Percentiles rank a stretch among this genome's conserved stretches.
Conservation (phyloP, 164 flowering plant species). For the Stephania cephalantha region DNA sequence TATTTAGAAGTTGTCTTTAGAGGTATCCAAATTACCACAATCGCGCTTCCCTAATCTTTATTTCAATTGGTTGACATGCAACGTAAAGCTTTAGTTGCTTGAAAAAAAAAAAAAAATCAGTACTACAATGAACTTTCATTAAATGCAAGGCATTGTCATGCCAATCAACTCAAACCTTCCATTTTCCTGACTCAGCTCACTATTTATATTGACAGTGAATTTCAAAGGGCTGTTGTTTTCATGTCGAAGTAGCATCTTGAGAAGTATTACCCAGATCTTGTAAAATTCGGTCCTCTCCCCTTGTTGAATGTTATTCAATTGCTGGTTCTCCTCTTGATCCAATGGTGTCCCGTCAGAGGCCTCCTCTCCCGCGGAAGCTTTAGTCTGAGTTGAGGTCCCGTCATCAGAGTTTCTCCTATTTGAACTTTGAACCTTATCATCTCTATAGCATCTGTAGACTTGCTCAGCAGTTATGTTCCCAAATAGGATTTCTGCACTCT, state of each 20-base stretch:
- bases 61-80: too few relatives aligned
- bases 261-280: constrained; percentile 54
- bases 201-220: constrained; percentile 41
- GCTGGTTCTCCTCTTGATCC: constrained; percentile 11
- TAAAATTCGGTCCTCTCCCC: constrained; percentile 26
- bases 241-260: constrained; percentile 44
- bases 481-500: constrained; percentile 66
- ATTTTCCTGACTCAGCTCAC: constrained; percentile 32
- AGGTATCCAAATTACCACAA: too few relatives aligned
- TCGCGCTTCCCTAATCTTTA: too few relatives aligned
- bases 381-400: neutral
- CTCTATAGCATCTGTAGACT: constrained; percentile 34
- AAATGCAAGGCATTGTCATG: constrained; percentile 36
- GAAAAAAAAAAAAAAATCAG: too few relatives aligned
- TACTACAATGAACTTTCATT: too few relatives aligned
- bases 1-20: too few relatives aligned
- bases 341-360: constrained; percentile 5
- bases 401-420: constrained; percentile 7
- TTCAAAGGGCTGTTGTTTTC: constrained; percentile 52
- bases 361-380: constrained; percentile 1
- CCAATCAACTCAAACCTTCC: constrained; percentile 62
- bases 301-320: constrained; percentile 5
- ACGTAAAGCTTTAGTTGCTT: too few relatives aligned
- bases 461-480: constrained; percentile 63
- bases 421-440: constrained; percentile 6